Conservation (phyloP, 2,329 filamentous ascomycete genomes). For the Colletotrichum musicola region DNA sequence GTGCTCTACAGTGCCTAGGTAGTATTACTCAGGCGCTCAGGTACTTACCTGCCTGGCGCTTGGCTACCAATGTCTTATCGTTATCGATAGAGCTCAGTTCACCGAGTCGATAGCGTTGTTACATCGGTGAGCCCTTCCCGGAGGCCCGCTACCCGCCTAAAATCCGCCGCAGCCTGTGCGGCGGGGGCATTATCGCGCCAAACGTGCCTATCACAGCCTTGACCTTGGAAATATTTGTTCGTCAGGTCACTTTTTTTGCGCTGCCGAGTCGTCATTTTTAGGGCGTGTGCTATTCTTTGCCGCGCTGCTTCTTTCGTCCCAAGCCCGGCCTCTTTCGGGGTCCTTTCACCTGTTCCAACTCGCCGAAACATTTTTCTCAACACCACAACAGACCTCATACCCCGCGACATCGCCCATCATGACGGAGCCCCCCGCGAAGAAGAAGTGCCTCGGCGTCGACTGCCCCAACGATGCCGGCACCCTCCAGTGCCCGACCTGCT, state of each 20-base stretch:
- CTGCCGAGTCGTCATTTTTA: slow-evolving; percentile 20
- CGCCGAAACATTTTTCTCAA: not conserved
- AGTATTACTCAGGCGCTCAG: not conserved
- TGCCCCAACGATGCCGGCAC: slow-evolving; percentile 88
- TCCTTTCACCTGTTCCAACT: not conserved
- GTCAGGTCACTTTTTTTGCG: slow-evolving; percentile 35
- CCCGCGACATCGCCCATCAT: slow-evolving; percentile 50
- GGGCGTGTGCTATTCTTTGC: slow-evolving; percentile 17
- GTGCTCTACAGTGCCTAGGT: too few species aligned
- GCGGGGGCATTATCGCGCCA: slow-evolving; percentile 11
- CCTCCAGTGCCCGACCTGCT: slow-evolving; percentile 93
- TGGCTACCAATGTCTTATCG: not conserved
- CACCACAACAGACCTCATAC: not conserved
- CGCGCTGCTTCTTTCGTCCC: slow-evolving; percentile 17
- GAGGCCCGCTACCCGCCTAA: slow-evolving; percentile 3
- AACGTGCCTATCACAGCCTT: slow-evolving; percentile 35
- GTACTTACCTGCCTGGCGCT: not conserved
- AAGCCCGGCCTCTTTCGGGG: slow-evolving; percentile 5
- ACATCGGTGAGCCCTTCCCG: slow-evolving; percentile 1
- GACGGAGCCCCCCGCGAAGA: slow-evolving; percentile 66
- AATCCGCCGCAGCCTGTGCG: slow-evolving; percentile 13
- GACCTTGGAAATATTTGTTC: slow-evolving; percentile 21
- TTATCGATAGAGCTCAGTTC: not conserved
- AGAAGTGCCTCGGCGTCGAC: slow-evolving; percentile 83
- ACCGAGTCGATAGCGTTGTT: slow-evolving; percentile 12